Evolutionary conservation across 2,329 filamentous ascomycete genomes (phyloP).

Genomic region (Fusarium sp.): DNA sequence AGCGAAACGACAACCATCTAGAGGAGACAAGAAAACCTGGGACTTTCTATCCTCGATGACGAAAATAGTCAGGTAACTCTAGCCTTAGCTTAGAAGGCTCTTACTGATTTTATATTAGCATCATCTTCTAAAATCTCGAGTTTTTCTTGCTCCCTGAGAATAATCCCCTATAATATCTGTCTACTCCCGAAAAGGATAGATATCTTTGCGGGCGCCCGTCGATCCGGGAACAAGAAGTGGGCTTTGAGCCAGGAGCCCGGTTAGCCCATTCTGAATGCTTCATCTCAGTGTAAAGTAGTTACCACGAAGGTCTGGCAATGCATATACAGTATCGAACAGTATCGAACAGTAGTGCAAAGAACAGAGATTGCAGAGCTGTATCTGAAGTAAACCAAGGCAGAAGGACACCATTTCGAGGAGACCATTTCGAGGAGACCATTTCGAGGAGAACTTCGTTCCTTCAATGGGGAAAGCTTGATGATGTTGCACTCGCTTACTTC

Average conservation of each 20-base stretch:
- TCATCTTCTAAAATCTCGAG: not conserved
- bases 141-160: not conserved
- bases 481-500: slow-evolving; percentile 14
- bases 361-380: slow-evolving; percentile 10
- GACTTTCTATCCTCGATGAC: not conserved
- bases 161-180: not conserved
- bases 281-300: slow-evolving; percentile 1
- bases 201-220: slow-evolving; percentile 10
- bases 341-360: slow-evolving; percentile 1
- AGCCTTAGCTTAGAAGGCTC: not conserved
- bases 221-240: slow-evolving; percentile 27
- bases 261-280: not conserved
- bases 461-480: slow-evolving; percentile 11
- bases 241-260: slow-evolving; percentile 14
- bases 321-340: not conserved
- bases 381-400: not conserved
- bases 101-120: not conserved
- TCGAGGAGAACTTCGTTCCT: slow-evolving; percentile 3
- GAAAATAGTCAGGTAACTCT: not conserved
- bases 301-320: not conserved
- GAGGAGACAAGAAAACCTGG: not conserved
- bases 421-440: not conserved
- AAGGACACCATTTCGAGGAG: not conserved
- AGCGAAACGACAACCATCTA: slow-evolving; percentile 6
- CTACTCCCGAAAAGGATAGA: slow-evolving; percentile 2